Percentiles rank a stretch among this genome's conserved stretches.
Evolutionary conservation across 768 basidiomycete species (phyloP).

Genomic region (Boletellus ananas): DNA sequence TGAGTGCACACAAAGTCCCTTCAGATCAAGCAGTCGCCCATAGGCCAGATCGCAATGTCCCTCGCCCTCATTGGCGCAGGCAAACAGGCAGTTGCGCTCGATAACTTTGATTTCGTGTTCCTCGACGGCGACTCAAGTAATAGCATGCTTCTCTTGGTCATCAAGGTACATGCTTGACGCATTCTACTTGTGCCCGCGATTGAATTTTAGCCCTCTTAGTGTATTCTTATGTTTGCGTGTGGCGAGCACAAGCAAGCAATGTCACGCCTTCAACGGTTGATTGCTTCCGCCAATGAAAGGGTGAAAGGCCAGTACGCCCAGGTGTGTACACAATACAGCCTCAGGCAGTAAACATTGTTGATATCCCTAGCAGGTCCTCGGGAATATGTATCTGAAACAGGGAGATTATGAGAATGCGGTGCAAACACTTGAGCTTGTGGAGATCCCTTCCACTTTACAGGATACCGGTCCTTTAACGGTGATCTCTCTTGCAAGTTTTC

Average conservation of each 20-base stretch:
- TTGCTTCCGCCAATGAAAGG: neutral
- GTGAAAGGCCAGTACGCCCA: neutral
- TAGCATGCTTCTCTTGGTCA: neutral
- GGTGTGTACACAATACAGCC: neutral
- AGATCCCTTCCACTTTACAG: slow-evolving; percentile 24
- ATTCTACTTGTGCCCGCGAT: neutral
- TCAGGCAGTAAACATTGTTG: neutral
- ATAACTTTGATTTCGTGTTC: neutral
- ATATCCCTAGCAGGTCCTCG: neutral
- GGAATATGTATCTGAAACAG: neutral
- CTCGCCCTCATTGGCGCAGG: neutral
- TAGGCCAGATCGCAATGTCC: slow-evolving; percentile 1
- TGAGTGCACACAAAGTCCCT: neutral
- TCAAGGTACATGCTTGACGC: neutral
- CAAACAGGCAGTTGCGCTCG: neutral
- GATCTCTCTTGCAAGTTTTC: neutral
- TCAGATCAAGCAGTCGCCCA: neutral
- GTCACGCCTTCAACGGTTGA: neutral
- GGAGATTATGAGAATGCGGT: neutral
- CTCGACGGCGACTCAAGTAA: neutral
- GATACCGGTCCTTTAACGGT: neutral
- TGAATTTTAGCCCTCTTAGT: neutral
- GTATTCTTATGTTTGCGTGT: neutral
- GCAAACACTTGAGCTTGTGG: neutral
- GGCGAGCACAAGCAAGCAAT: neutral